phyloP scores from a whole-genome alignment of 1,139 yeast genomes.

The Blastobotrys arbuscula region DNA sequence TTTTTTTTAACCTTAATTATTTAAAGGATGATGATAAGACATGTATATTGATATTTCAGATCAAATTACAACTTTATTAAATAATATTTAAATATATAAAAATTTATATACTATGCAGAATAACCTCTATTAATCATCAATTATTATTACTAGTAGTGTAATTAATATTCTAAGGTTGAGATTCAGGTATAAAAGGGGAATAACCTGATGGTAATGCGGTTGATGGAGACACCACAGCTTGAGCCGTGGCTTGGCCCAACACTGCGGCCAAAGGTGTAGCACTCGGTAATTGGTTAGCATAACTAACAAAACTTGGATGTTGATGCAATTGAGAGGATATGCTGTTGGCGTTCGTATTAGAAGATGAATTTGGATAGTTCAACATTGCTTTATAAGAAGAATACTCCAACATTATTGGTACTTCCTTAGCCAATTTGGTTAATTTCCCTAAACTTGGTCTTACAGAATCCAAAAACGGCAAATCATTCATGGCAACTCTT shows the following conservation, averaged over 20 bases:
- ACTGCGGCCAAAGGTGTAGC: constrained; percentile 38
- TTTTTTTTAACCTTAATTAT: too few relatives aligned
- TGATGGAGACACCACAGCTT: constrained; percentile 30
- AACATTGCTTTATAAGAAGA: constrained; percentile 42
- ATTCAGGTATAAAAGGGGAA: constrained; percentile 21
- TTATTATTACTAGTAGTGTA: too few relatives aligned
- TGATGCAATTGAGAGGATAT: neutral
- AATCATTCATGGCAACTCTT: constrained; percentile 72
- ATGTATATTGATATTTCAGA: too few relatives aligned
- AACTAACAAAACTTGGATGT: constrained; percentile 3
- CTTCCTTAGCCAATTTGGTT: constrained; percentile 86
- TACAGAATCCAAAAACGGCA: constrained; percentile 74
- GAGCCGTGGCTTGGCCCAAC: constrained; percentile 35
- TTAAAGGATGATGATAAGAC: too few relatives aligned
- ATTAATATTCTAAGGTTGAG: neutral
- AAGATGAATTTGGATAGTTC: neutral
- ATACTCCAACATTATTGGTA: constrained; percentile 70
- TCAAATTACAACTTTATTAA: too few relatives aligned
- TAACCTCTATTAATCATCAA: too few relatives aligned
- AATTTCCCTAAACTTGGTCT: constrained; percentile 73
- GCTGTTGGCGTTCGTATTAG: neutral
- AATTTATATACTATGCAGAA: neutral
- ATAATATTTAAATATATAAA: too few relatives aligned
- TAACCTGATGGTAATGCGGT: constrained; percentile 19
- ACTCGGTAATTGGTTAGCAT: constrained; percentile 9